Percentiles rank a stretch among this genome's conserved stretches.
Conservation (phyloP, 1,284 basidiomycete genomes). For the Chalciporus sp. region DNA sequence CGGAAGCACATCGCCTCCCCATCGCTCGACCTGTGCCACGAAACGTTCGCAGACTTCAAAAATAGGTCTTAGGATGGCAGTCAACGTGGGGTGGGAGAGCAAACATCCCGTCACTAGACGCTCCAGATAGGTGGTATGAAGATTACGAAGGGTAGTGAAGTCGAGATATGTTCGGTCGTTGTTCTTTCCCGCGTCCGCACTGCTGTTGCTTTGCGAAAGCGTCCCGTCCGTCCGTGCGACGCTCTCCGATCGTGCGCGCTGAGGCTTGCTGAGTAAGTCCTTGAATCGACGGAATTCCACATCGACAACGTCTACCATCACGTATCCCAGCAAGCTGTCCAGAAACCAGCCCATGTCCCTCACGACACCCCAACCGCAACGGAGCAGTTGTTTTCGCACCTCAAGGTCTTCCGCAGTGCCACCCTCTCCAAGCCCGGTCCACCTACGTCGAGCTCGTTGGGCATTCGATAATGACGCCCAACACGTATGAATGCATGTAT, state of each 20-base stretch:
- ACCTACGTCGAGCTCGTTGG: slow-evolving; percentile 77
- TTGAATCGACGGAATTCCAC: slow-evolving; percentile 77
- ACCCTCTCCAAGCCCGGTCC: slow-evolving; percentile 87
- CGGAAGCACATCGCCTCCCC: slow-evolving; percentile 91
- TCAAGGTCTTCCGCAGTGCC: slow-evolving; percentile 74
- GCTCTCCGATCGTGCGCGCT: slow-evolving; percentile 26
- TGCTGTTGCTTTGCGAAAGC: slow-evolving; percentile 11
- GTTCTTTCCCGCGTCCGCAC: slow-evolving; percentile 13
- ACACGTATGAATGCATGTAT: slow-evolving; percentile 75
- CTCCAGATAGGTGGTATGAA: slow-evolving; percentile 82
- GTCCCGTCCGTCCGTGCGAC: slow-evolving; percentile 11
- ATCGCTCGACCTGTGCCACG: slow-evolving; percentile 81
- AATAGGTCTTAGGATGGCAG: slow-evolving; percentile 67
- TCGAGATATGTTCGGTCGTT: slow-evolving; percentile 54
- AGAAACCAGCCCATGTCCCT: slow-evolving; percentile 91
- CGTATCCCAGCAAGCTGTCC: slow-evolving; percentile 78
- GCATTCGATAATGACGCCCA: slow-evolving; percentile 85
- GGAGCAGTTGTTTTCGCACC: slow-evolving; percentile 61
- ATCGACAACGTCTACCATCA: slow-evolving; percentile 90
- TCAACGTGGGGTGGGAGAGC: slow-evolving; percentile 67
- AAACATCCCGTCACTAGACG: slow-evolving; percentile 80
- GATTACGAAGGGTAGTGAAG: slow-evolving; percentile 80
- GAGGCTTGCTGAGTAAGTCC: slow-evolving; percentile 49
- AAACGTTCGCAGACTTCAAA: slow-evolving; percentile 84
- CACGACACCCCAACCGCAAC: slow-evolving; percentile 84